phyloP scores from a whole-genome alignment of 805 yeast genomes.

The Saccharomyces jurei region DNA sequence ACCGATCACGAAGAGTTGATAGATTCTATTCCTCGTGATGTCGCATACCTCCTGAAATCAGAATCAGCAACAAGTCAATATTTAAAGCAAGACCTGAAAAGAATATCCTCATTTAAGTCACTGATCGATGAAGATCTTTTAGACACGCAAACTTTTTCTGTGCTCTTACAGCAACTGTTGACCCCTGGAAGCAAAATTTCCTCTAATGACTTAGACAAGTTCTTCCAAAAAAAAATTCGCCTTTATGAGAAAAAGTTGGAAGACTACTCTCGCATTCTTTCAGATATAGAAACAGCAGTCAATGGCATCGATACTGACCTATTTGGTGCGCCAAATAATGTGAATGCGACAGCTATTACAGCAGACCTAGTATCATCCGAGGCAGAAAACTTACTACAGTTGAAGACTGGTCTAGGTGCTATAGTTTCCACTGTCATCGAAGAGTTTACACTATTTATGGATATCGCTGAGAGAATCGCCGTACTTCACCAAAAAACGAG shows the following conservation, averaged over 20 bases:
- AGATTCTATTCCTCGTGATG: constrained; percentile 66
- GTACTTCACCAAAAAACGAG: constrained; percentile 53
- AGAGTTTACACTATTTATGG: constrained; percentile 66
- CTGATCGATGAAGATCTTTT: constrained; percentile 32
- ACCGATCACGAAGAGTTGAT: constrained; percentile 57
- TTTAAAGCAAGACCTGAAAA: constrained; percentile 39
- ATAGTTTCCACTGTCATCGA: constrained; percentile 56
- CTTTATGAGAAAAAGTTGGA: constrained; percentile 37
- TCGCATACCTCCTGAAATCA: constrained; percentile 52
- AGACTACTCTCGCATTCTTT: constrained; percentile 39
- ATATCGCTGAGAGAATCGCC: constrained; percentile 65
- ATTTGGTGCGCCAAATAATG: constrained; percentile 16
- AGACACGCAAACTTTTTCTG: constrained; percentile 48
- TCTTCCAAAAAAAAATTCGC: constrained; percentile 39
- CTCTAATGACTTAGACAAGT: constrained; percentile 48
- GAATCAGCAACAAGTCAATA: constrained; percentile 62
- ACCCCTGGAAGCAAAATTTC: constrained; percentile 51
- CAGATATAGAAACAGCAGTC: constrained; percentile 54
- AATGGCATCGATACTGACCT: constrained; percentile 49
- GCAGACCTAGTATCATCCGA: constrained; percentile 8
- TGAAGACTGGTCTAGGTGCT: constrained; percentile 35
- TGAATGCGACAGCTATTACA: constrained; percentile 4
- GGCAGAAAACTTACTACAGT: constrained; percentile 14
- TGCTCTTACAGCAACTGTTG: constrained; percentile 42
- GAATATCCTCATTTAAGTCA: constrained; percentile 39